Evolutionary conservation across 805 yeast genomes (phyloP), one percentile per base, ranked within the genome.

Genomic region (Saccharomycopsis vini): DNA sequence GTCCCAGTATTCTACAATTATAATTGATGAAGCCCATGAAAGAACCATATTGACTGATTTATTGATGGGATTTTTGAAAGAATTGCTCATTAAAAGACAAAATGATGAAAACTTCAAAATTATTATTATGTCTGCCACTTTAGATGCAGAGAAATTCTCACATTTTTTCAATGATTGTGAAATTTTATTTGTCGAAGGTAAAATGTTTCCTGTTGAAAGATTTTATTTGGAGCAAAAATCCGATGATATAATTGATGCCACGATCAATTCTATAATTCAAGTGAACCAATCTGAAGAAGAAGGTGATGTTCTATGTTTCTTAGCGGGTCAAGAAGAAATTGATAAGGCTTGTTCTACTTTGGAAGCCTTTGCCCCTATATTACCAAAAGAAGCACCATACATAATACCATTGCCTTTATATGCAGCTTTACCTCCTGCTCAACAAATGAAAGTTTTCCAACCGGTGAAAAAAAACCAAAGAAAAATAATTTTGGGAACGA

Each of bases 11-110:
- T 68, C 81, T 22, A 80, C 88, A 0, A 72, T 92, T 7, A 69
- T 92, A 36, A 79, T 92, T 40, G 98, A 92, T 68, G 98, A 92
- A 66, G 98, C 97, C 2, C 98, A 92, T 66, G 98, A 92, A 66
- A 74, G 98, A 59, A 90, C 97, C 0, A 82, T 92, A 2, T 64
- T 89, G 39, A 88, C 97, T 0, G 98, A 92, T 65, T 64, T 92
- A 53, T 68, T 92, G 16, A 69, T 92, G 67, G 98, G 97, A 2
- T 84, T 92, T 55, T 66, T 92, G 51, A 89, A 88, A 57, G 73
- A 77, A 33, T 64, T 92, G 31, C 55, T 82, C 9, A 56, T 57
- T 6, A 68, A 71, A 36, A 67, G 81, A 43, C 62, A 77, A 15
- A 15, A 21, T 23, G 73, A 73, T 35, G 42, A 48, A 6, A 73